Evolutionary conservation across 768 basidiomycete genomes (phyloP), one percentile per base, ranked within the genome.

Genomic region (Russula virescens): DNA sequence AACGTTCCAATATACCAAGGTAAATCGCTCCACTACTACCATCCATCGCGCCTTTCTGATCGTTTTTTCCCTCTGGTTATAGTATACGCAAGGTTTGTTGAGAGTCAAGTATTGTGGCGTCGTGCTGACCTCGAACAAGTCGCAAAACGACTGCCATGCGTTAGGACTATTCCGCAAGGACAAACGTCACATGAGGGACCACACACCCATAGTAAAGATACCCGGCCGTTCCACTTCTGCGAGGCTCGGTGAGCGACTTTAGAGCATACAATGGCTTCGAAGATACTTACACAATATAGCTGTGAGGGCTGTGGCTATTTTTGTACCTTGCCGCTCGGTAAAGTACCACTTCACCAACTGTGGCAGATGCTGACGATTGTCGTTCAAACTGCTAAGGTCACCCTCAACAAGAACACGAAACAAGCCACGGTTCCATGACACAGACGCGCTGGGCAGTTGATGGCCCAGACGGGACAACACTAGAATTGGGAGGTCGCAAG

Each of bases 1-100:
- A 64, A 83, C 80, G 0, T 87, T 85, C 66, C 79, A 83, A 66
- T 87, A 83, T 55, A 87, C 85, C 0, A 86, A 86, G 76, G 85
- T 82, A 51, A 31, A 70, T 5, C 40, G 1, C 13, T 65, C 5
- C n/a, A 9, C 18, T 28, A 2, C 9, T n/a, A 28, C n/a, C 4
- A 13, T n/a, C 3, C 13, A 13, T 38, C 10, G 11, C 10, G 3
- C 13, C 7, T 52, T 21, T 38, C 49, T 58, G 16, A 5, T 21
- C 16, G 5, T 35, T 35, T 16, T n/a, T 42, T n/a, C 48, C n/a
- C 10, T 13, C 18, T 43, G n/a, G n/a, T n/a, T 21, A 5, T 53
- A 84, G 83, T 84, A 83, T 67, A 75, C 79, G 2, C 84, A 84
- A 75, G 80, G 81, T 82, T 55, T 25, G 71, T 66, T 48, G 18